Evolutionary conservation across 306 rosid genomes (phyloP), one percentile per base, ranked within the genome.

Genomic region (Arachis stenosperma): DNA sequence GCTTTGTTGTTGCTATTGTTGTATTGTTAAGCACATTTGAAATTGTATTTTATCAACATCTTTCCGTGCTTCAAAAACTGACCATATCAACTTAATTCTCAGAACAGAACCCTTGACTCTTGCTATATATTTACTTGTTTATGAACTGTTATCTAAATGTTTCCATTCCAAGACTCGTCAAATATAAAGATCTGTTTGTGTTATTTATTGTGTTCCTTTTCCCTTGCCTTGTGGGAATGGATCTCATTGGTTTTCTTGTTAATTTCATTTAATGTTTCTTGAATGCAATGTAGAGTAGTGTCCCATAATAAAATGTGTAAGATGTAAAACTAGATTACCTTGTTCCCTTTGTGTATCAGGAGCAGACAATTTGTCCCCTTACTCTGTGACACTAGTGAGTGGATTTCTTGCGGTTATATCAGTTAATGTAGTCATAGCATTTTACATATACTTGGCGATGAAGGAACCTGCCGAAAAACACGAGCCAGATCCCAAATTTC

Each of bases 401-500:
- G 97, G 98, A 76, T 91, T 93, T 77, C 86, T 93, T 56, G 98
- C 97, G 5, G 97, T 93, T 37, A 83, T 93, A 75, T 91, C 97
- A 3, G 96, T 93, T 59, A 90, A 90, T 63, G 55, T 89, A 41
- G 96, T 93, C 44, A 93, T 93, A 43, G 92, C 86, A 61, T 81
- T 93, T 64, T 93, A 91, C 79, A 88, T 93, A 69, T 88, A 78
- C 12, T 65, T 89, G 94, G 98, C 98, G 5, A 90, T 90, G 94
- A 86, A 84, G 74, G 97, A 93, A 73, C 96, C 97, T 62, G 84
- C 87, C 0, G 82, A 86, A 12, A 85, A 88, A 78, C 97, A 90
- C 33, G 88, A 85, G 79, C 97, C 92, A 5, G 96, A 93, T 78
- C 88, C 97, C 15, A 76, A 81, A 50, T 93, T 91, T 81, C 84